phyloP scores from a whole-genome alignment of 139 green algal species.

The Ettlia oleoabundans region DNA sequence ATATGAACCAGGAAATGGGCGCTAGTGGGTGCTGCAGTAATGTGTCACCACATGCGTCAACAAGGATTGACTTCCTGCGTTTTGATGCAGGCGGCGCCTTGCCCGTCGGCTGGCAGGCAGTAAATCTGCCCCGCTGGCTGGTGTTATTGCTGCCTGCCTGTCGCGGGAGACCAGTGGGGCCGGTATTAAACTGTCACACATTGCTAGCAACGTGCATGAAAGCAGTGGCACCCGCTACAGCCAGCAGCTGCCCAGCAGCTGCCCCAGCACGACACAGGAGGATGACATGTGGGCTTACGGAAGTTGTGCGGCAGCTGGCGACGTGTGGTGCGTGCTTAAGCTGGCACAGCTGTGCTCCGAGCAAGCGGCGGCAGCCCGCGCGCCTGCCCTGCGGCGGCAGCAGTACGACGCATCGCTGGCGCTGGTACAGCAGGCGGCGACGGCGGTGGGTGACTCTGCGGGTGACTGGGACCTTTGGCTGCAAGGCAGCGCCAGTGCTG shows the following conservation, averaged over 20 bases:
- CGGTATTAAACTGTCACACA: too few species aligned
- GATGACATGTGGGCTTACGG: conserved; percentile 7
- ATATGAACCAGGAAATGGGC: too few species aligned
- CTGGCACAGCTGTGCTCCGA: neutral
- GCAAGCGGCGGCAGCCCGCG: neutral
- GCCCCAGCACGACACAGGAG: neutral
- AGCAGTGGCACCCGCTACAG: neutral
- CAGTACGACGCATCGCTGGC: neutral
- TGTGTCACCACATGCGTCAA: too few species aligned
- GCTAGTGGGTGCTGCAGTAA: too few species aligned
- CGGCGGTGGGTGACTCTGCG: neutral
- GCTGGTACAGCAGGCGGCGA: neutral
- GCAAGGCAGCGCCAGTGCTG: conserved; percentile 4
- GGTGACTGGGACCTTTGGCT: neutral
- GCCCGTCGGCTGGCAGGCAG: neutral
- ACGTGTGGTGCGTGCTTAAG: conserved; percentile 27
- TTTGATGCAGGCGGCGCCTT: neutral
- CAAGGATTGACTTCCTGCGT: too few species aligned
- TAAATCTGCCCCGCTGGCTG: neutral
- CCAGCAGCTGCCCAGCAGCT: neutral
- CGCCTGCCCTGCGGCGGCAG: neutral
- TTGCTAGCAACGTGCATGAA: too few species aligned
- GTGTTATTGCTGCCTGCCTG: neutral
- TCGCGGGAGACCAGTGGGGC: too few species aligned
- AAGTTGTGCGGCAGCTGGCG: neutral